phyloP scores from a whole-genome alignment of 1,139 yeast genomes.

The Yamadazyma diospyri region DNA sequence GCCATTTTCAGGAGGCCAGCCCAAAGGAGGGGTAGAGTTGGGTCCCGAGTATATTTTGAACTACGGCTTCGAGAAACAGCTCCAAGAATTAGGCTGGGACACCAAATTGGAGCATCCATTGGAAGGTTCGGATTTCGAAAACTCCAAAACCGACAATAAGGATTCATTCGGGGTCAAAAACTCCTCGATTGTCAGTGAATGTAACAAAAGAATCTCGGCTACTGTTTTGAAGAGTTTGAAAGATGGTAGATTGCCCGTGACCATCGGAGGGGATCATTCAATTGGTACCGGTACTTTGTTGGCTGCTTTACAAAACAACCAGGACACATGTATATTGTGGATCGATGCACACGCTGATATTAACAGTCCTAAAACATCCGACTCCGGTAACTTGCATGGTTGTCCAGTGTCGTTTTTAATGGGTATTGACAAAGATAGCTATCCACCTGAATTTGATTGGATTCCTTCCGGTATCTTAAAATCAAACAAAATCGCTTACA shows the following conservation, averaged over 20 bases:
- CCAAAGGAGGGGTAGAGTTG: constrained; percentile 85
- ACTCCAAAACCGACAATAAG: constrained; percentile 34
- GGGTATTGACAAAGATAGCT: constrained; percentile 64
- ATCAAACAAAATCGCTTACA: constrained; percentile 77
- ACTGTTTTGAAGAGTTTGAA: constrained; percentile 52
- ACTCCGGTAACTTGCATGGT: constrained; percentile 91
- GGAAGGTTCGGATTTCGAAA: constrained; percentile 41
- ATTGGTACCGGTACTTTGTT: constrained; percentile 91
- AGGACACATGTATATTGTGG: constrained; percentile 91
- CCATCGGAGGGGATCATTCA: constrained; percentile 96
- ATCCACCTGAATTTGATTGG: constrained; percentile 77
- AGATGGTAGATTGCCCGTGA: constrained; percentile 65
- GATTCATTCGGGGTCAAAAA: constrained; percentile 65
- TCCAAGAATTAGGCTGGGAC: constrained; percentile 71
- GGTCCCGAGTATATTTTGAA: constrained; percentile 84
- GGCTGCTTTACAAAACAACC: constrained; percentile 75
- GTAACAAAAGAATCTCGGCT: constrained; percentile 62
- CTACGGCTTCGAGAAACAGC: constrained; percentile 64
- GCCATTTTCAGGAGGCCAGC: constrained; percentile 97
- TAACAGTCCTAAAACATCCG: constrained; percentile 84
- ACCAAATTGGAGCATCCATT: constrained; percentile 58
- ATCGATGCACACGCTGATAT: constrained; percentile 98
- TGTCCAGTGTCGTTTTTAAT: constrained; percentile 90
- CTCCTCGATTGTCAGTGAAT: constrained; percentile 71
- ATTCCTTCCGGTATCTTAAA: constrained; percentile 71